These are phyloP conservation scores for Kurtzmaniella cleridarum DNA, from an alignment of 805 yeast species.

Conservation along the genomic window DNA sequence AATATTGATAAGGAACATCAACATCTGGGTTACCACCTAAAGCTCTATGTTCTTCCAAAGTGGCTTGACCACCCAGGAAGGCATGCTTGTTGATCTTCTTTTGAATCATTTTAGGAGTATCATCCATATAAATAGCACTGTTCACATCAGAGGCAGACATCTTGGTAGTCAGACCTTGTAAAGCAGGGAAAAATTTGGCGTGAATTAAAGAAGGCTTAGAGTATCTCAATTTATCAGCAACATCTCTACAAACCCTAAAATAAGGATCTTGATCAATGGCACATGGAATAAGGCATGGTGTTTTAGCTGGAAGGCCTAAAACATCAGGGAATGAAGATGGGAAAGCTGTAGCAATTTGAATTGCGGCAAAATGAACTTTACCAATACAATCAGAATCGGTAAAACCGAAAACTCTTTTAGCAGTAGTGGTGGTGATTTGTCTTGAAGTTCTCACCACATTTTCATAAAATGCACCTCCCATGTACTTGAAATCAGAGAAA, in stretches of 20 bases:
- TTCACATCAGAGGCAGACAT: constrained; percentile 94
- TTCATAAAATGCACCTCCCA: constrained; percentile 92
- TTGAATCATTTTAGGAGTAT: constrained; percentile 84
- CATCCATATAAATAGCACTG: constrained; percentile 92
- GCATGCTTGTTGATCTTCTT: constrained; percentile 96
- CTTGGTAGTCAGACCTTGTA: constrained; percentile 93
- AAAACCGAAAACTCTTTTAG: constrained; percentile 95
- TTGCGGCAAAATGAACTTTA: constrained; percentile 87
- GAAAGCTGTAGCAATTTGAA: constrained; percentile 94
- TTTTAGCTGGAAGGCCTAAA: constrained; percentile 77
- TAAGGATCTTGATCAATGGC: constrained; percentile 99
- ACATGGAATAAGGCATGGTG: constrained; percentile 96
- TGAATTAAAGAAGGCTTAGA: constrained; percentile 90
- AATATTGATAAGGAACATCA: constrained; percentile 91
- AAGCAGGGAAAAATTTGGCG: constrained; percentile 95
- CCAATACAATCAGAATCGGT: constrained; percentile 94
- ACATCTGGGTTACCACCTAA: constrained; percentile 93
- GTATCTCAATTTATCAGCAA: constrained; percentile 86
- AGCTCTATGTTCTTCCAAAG: constrained; percentile 85
- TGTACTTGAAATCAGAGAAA: constrained; percentile 85
- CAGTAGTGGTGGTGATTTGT: constrained; percentile 95
- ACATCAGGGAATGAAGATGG: constrained; percentile 95
- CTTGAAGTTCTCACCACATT: constrained; percentile 89
- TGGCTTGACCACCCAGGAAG: constrained; percentile 87
- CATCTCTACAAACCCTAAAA: constrained; percentile 95